A percentile compares a stretch with the other conserved stretches of the same genome.
phyloP scores from a whole-genome alignment of 768 basidiomycete genomes.

The Leccinum subtestaceum region DNA sequence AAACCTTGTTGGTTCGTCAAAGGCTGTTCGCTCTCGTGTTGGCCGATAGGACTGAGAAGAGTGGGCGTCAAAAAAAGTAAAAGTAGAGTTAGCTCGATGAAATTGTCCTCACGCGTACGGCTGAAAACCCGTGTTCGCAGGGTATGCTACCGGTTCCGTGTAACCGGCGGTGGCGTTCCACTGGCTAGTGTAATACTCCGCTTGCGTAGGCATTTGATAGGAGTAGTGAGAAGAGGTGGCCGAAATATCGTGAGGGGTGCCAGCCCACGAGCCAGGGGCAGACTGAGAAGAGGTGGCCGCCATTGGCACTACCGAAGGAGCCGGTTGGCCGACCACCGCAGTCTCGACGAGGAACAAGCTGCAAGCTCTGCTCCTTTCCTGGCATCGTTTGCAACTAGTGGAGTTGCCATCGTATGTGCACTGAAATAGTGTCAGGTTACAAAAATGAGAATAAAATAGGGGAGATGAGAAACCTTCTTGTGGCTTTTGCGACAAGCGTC shows the following conservation, averaged over 20 bases:
- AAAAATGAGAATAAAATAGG: not conserved
- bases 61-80: not conserved
- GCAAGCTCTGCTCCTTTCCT: slow-evolving; percentile 6
- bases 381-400: slow-evolving; percentile 17
- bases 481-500: slow-evolving; percentile 23
- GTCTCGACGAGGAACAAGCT: slow-evolving; percentile 18
- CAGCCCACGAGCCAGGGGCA: slow-evolving; percentile 7
- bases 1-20: slow-evolving; percentile 4
- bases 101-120: slow-evolving; percentile 17
- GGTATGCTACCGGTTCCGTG: slow-evolving; percentile 2
- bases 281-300: not conserved
- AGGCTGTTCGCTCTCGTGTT: slow-evolving; percentile 13
- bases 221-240: not conserved
- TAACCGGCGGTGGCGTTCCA: not conserved
- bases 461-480: slow-evolving; percentile 18
- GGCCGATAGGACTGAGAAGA: slow-evolving; percentile 5
- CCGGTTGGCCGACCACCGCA: slow-evolving; percentile 4
- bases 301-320: not conserved
- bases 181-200: not conserved
- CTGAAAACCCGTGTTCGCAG: slow-evolving; percentile 4
- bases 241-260: slow-evolving; percentile 3
- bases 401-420: slow-evolving; percentile 19
- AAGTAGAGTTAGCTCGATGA: not conserved
- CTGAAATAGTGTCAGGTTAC: slow-evolving; percentile 9
- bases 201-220: slow-evolving; percentile 1